These are phyloP conservation scores for Fraxinus dipetala DNA, from an alignment of 305 asterid genomes.

Conservation along the genomic window DNA sequence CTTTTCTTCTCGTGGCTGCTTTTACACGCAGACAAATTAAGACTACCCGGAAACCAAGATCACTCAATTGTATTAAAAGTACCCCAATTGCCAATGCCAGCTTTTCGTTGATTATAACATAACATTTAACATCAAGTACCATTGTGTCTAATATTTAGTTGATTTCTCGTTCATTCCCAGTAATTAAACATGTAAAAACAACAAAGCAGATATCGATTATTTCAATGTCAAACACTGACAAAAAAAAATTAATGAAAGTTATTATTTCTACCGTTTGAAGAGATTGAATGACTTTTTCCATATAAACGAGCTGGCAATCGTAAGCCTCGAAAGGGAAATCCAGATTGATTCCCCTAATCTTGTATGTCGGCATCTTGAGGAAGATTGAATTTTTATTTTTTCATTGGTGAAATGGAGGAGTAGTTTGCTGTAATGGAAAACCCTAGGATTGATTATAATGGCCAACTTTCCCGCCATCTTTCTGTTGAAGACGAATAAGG, in stretches of 20 bases:
- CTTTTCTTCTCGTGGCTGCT: not conserved
- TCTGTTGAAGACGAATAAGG: not conserved
- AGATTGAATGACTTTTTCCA: conserved; percentile 92
- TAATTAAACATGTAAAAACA: not conserved
- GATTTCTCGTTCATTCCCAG: not conserved
- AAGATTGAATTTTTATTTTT: not conserved
- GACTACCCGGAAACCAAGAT: not conserved
- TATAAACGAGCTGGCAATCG: conserved; percentile 88
- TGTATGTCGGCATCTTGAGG: conserved; percentile 74
- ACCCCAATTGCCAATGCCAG: not conserved
- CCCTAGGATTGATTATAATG: conserved; percentile 19
- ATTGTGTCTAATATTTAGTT: not conserved
- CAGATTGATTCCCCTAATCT: conserved; percentile 76
- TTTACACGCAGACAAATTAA: not conserved
- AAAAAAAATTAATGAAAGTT: not conserved
- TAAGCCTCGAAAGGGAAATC: conserved; percentile 97
- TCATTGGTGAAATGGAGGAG: not conserved
- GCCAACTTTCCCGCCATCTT: conserved; percentile 34
- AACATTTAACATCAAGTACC: not conserved
- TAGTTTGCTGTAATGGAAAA: conserved; percentile 1
- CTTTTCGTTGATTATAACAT: not conserved
- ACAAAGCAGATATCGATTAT: not conserved
- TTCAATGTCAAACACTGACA: not conserved
- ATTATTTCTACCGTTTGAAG: conserved; percentile 61
- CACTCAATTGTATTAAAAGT: not conserved